Percentiles rank a stretch among this genome's conserved stretches.
phyloP scores from a whole-genome alignment of 371 early-diverging fungal species.

The Capillidium rhysosporum region DNA sequence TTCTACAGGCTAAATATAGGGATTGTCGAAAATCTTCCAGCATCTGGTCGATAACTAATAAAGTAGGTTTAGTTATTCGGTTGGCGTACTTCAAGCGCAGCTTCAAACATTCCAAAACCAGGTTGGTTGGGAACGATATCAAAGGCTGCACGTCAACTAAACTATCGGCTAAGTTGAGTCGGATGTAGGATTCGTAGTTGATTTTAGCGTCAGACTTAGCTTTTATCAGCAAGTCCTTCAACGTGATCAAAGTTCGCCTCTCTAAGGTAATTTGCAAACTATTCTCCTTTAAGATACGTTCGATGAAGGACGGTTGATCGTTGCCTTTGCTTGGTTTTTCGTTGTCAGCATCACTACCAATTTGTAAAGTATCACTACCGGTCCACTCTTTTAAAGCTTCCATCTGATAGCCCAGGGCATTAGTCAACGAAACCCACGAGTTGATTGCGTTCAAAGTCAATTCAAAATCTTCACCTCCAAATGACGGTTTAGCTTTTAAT shows the following conservation, averaged over 20 bases:
- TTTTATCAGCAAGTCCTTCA: slow-evolving; percentile 26
- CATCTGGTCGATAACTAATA: slow-evolving; percentile 54
- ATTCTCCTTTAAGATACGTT: slow-evolving; percentile 61
- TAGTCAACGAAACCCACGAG: slow-evolving; percentile 54
- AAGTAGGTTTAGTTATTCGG: slow-evolving; percentile 41
- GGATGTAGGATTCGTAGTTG: slow-evolving; percentile 32
- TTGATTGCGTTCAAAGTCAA: slow-evolving; percentile 45
- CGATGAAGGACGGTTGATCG: slow-evolving; percentile 36
- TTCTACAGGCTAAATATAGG: slow-evolving; percentile 44
- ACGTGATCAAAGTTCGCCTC: slow-evolving; percentile 38
- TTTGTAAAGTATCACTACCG: slow-evolving; percentile 35
- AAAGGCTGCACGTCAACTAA: slow-evolving; percentile 42
- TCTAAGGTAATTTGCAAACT: slow-evolving; percentile 61
- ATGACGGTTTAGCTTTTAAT: slow-evolving; percentile 40
- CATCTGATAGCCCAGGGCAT: slow-evolving; percentile 44
- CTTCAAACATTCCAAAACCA: slow-evolving; percentile 58
- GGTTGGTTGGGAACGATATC: slow-evolving; percentile 50
- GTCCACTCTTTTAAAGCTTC: slow-evolving; percentile 66
- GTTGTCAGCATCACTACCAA: slow-evolving; percentile 26
- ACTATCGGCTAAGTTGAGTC: slow-evolving; percentile 46
- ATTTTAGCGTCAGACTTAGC: slow-evolving; percentile 43
- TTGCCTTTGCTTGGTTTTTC: slow-evolving; percentile 12
- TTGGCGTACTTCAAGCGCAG: slow-evolving; percentile 54
- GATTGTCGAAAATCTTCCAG: slow-evolving; percentile 58
- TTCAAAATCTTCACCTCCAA: slow-evolving; percentile 45